A percentile compares a stretch with the other conserved stretches of the same genome.
Conservation (phyloP, 2,329 filamentous ascomycete species). For the Ophiostoma piceae region DNA sequence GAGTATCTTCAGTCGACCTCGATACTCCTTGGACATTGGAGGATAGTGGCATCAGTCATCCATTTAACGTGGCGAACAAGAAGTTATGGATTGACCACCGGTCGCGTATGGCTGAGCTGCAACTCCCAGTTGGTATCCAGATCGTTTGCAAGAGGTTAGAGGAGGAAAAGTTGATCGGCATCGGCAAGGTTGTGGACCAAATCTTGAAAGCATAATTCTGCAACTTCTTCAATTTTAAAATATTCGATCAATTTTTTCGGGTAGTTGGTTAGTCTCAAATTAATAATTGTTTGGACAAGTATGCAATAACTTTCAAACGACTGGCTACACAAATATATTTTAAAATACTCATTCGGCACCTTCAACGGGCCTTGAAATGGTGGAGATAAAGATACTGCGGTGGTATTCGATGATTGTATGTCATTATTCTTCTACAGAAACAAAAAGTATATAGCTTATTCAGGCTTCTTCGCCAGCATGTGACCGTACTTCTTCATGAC, state of each 20-base stretch:
- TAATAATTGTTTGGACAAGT: too few species aligned
- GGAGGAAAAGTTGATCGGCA: conserved; percentile 51
- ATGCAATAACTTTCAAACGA: too few species aligned
- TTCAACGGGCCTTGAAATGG: too few species aligned
- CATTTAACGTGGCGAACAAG: conserved; percentile 36
- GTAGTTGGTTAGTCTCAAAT: too few species aligned
- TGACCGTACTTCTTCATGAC: conserved; percentile 42
- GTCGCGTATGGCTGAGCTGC: conserved; percentile 36
- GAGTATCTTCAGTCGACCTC: conserved; percentile 32
- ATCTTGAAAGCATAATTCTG: not conserved
- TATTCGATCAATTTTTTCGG: too few species aligned
- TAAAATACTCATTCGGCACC: too few species aligned
- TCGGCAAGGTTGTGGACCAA: conserved; percentile 36
- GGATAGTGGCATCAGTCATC: conserved; percentile 43
- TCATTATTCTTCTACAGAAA: too few species aligned
- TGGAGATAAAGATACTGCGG: too few species aligned
- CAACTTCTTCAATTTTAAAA: not conserved
- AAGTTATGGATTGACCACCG: conserved; percentile 41
- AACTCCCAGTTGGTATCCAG: conserved; percentile 49
- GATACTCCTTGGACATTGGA: conserved; percentile 39
- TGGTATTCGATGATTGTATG: too few species aligned
- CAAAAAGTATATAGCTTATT: not conserved
- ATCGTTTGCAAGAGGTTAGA: conserved; percentile 48
- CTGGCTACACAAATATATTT: too few species aligned
- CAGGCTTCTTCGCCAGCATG: conserved; percentile 15